Evolutionary conservation across 2,329 filamentous ascomycete genomes (phyloP).

Genomic region (Exophiala mesophila): DNA sequence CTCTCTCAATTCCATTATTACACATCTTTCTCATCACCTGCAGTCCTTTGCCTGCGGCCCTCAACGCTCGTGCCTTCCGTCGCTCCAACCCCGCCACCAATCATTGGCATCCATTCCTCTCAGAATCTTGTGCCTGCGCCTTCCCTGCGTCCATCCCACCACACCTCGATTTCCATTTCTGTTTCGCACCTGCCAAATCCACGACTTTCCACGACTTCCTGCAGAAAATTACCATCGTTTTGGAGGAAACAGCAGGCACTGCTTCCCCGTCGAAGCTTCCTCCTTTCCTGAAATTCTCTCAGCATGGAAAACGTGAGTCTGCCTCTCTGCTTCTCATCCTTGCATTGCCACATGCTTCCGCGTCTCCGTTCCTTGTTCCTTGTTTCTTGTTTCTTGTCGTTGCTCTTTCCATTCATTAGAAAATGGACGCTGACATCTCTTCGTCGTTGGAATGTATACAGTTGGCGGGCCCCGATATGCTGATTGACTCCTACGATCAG

Average conservation of each 20-base stretch:
- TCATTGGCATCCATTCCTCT: too few species aligned
- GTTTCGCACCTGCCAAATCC: not conserved
- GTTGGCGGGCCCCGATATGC: conserved; percentile 57
- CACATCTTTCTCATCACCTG: too few species aligned
- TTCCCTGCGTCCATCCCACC: not conserved
- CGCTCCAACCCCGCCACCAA: too few species aligned
- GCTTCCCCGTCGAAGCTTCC: not conserved
- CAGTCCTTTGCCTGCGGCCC: too few species aligned
- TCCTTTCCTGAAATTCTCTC: conserved; percentile 13
- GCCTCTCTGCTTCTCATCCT: conserved; percentile 11
- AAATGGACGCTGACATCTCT: conserved; percentile 29
- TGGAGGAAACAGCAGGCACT: not conserved
- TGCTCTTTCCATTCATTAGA: not conserved
- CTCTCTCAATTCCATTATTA: too few species aligned
- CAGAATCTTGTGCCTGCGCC: not conserved
- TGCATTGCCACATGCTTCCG: conserved; percentile 8
- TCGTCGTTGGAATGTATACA: conserved; percentile 31
- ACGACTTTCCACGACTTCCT: not conserved
- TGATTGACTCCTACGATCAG: conserved; percentile 53
- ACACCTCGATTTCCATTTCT: not conserved
- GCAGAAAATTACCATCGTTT: not conserved
- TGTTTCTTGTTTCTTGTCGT: not conserved
- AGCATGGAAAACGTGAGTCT: conserved; percentile 43
- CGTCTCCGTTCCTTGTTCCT: not conserved
- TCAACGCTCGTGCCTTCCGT: too few species aligned